Percentiles rank a stretch among this genome's conserved stretches.
phyloP scores from a whole-genome alignment of 2,329 filamentous ascomycete species.

The Exserohilum rostratum region DNA sequence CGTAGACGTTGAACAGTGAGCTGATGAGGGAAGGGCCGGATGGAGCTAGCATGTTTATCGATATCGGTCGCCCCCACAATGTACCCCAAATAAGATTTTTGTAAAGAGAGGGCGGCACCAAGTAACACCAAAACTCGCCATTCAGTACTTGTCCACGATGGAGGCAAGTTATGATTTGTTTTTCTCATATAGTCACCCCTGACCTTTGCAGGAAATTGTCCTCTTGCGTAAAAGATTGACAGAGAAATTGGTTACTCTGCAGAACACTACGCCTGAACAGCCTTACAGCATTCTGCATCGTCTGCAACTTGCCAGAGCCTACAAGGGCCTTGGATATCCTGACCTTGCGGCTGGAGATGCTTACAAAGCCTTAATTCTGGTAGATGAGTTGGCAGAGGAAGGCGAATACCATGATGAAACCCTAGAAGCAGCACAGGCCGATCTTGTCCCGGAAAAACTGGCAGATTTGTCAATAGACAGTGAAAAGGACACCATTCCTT shows the following conservation, averaged over 20 bases:
- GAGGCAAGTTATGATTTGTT: constrained; percentile 12
- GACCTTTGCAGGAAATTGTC: neutral
- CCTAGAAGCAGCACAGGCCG: constrained; percentile 56
- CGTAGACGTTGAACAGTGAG: neutral
- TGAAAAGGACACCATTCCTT: neutral
- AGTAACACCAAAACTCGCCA: neutral
- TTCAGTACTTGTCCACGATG: constrained; percentile 10
- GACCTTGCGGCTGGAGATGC: constrained; percentile 90
- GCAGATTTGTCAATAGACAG: constrained; percentile 8
- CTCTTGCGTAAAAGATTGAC: constrained; percentile 21
- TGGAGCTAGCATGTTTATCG: constrained; percentile 13
- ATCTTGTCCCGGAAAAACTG: constrained; percentile 24
- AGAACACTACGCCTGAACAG: constrained; percentile 26
- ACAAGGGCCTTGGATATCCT: constrained; percentile 80
- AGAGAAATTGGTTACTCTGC: constrained; percentile 31
- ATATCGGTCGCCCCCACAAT: constrained; percentile 7
- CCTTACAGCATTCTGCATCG: constrained; percentile 50
- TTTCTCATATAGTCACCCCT: neutral
- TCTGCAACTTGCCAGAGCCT: constrained; percentile 70
- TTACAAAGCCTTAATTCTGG: constrained; percentile 85
- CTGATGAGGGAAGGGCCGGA: neutral
- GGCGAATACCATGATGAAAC: constrained; percentile 80
- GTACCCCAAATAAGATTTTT: constrained; percentile 9
- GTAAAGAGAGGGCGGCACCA: neutral
- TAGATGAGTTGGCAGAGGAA: constrained; percentile 80